Evolutionary conservation across 2,329 filamentous ascomycete genomes (phyloP), one percentile per base, ranked within the genome.

Genomic region (Arthrobotrys megalospora): DNA sequence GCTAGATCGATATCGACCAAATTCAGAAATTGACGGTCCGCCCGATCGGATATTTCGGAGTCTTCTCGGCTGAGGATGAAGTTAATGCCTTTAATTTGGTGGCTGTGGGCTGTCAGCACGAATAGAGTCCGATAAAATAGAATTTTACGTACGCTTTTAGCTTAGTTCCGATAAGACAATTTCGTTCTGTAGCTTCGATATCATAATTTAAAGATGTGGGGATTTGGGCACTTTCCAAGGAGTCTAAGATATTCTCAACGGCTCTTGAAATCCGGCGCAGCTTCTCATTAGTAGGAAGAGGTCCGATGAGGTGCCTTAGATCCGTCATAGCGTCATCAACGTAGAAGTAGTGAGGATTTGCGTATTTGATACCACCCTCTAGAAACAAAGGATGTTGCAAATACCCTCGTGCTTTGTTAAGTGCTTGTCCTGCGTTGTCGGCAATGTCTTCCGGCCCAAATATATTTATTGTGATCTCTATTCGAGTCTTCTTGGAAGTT

Each of bases 331-430:
- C 11, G 8, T 63, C 78, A 10, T 47, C 58, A n/a, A 41, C 11
- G 14, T 65, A 69, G 19, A 60, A 68, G 32, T 76, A 76, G 16
- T 80, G 79, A 0, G 79, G 79, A 34, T 80, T 80, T 11, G 58
- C 32, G 21, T 80, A 79, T 50, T 55, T 45, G 4, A n/a, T 70
- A 3, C 19, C 58, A 6, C 10, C 4, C 14, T 60, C 47, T 8
- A 77, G 45, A n/a, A 55, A 76, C 5, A 71, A 41, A 2, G 76
- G 76, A 53, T 79, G 71, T 53, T 79, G 76, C 2, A 79, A 48
- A 47, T 58, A 76, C n/a, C 21, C 47, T 8, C 36, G n/a, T 1
- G 11, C 43, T 1, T 34, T 16, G 2, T 14, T 21, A 36, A 65
- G 62, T 3, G 5, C 10, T 3, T 36, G 24, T 36, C 62, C 62